Percentiles rank a stretch among this genome's conserved stretches.
Evolutionary conservation across 78 protist species (phyloP).

Genomic region (Dictyostelium intermedium): DNA sequence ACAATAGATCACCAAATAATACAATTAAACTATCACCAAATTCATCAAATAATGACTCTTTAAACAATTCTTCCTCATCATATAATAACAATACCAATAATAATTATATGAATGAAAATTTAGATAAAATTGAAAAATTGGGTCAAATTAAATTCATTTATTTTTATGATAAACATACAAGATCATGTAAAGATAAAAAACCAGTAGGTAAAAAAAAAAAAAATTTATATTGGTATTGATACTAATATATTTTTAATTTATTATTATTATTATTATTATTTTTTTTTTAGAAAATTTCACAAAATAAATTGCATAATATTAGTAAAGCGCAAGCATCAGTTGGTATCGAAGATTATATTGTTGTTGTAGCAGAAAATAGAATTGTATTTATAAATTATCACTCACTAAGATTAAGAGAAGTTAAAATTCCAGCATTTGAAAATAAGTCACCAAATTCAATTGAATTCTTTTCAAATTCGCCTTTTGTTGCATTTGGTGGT

Average conservation of each 20-base stretch:
- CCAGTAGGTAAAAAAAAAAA: constrained; percentile 6
- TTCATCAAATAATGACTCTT: neutral
- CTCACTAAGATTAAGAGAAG: constrained; percentile 53
- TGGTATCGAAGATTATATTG: constrained; percentile 61
- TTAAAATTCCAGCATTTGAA: constrained; percentile 65
- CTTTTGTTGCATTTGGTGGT: constrained; percentile 70
- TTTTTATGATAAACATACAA: constrained; percentile 60
- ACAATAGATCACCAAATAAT: constrained; percentile 34
- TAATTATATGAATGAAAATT: neutral
- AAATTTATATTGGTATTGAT: neutral
- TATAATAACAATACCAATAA: neutral
- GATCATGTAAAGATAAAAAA: constrained; percentile 32
- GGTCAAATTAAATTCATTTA: constrained; percentile 68
- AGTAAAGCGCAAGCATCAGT: constrained; percentile 1
- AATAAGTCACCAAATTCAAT: constrained; percentile 47
- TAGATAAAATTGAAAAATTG: constrained; percentile 46
- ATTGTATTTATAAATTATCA: constrained; percentile 72
- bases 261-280: neutral
- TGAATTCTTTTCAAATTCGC: constrained; percentile 70
- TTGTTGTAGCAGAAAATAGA: constrained; percentile 71
- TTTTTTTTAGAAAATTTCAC: constrained; percentile 33
- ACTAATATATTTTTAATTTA: neutral
- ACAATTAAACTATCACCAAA: neutral
- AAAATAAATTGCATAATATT: constrained; percentile 5
- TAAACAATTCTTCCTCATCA: neutral